phyloP scores from a whole-genome alignment of 2,329 filamentous ascomycete genomes.

The Davidsoniella eucalypti region DNA sequence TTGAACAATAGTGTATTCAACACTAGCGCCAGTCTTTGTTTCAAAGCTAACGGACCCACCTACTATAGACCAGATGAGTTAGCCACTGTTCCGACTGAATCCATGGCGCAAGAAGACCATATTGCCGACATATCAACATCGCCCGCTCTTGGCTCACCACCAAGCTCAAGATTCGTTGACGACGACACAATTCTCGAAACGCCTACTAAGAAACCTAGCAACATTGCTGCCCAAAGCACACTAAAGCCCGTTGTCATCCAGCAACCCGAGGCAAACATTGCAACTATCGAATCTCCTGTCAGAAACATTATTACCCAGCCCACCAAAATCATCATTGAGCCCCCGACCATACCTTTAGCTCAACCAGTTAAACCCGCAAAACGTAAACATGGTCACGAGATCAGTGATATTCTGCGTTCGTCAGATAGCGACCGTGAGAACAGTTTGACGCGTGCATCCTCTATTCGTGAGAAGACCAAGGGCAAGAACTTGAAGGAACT shows the following conservation, averaged over 20 bases:
- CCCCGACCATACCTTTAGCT: not conserved
- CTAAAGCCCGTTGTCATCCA: not conserved
- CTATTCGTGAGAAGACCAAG: constrained; percentile 18
- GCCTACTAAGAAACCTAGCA: constrained; percentile 6
- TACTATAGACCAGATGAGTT: constrained; percentile 4
- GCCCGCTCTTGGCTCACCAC: constrained; percentile 51
- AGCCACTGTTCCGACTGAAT: not conserved
- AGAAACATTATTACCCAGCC: not conserved
- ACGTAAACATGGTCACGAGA: constrained; percentile 9
- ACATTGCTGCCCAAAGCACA: constrained; percentile 2
- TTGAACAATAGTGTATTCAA: not conserved
- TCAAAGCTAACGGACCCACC: not conserved
- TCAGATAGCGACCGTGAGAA: constrained; percentile 7
- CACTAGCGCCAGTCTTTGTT: not conserved
- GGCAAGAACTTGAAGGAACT: constrained; percentile 32
- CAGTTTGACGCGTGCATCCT: constrained; percentile 4
- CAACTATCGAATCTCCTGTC: not conserved
- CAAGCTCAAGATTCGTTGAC: constrained; percentile 41
- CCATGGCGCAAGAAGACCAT: constrained; percentile 18
- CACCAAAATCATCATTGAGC: not conserved
- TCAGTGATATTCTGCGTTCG: not conserved
- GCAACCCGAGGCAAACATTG: not conserved
- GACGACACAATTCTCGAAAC: constrained; percentile 22
- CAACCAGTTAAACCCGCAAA: constrained; percentile 4
- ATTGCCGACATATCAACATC: constrained; percentile 36